phyloP scores from a whole-genome alignment of 345 rosid species.

The Gynandropsis gynandra region DNA sequence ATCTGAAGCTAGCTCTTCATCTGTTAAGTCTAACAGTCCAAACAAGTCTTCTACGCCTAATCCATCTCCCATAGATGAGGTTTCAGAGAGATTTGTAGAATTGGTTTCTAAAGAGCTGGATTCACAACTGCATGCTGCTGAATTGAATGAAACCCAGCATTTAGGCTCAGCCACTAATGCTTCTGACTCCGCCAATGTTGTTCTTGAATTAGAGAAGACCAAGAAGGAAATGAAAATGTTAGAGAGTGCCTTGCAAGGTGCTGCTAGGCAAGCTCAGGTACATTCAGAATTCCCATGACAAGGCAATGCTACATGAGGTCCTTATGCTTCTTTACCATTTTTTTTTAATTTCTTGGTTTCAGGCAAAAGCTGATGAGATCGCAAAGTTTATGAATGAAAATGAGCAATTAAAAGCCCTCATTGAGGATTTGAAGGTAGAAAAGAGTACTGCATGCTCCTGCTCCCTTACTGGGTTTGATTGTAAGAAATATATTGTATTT shows the following conservation, averaged over 20 bases:
- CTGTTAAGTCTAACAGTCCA: conserved; percentile 31
- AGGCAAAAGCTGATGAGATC: conserved; percentile 99
- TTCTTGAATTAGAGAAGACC: conserved; percentile 62
- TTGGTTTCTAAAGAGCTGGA: conserved; percentile 37
- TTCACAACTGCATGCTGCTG: conserved; percentile 34
- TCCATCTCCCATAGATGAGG: conserved; percentile 37
- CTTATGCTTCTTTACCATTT: conserved; percentile 19
- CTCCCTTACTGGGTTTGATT: no score
- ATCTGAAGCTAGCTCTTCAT: conserved; percentile 29
- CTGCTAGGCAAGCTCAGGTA: conserved; percentile 99
- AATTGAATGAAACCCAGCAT: conserved; percentile 33
- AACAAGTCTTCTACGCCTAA: conserved; percentile 29
- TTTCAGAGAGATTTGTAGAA: conserved; percentile 36
- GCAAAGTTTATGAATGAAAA: conserved; percentile 92
- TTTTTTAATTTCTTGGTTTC: conserved; percentile 19
- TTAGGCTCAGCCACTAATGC: conserved; percentile 39
- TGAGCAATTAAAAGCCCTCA: conserved; percentile 70
- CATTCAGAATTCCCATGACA: conserved; percentile 18
- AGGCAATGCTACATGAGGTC: conserved; percentile 12
- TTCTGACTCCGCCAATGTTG: conserved; percentile 35
- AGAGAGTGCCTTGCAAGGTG: conserved; percentile 95
- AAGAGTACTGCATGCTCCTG: conserved; percentile 12
- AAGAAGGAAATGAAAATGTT: conserved; percentile 89
- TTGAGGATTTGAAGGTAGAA: conserved; percentile 86
- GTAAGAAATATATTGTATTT: no score